phyloP scores from a whole-genome alignment of 139 green algal genomes.

The Chlorella sp. region DNA sequence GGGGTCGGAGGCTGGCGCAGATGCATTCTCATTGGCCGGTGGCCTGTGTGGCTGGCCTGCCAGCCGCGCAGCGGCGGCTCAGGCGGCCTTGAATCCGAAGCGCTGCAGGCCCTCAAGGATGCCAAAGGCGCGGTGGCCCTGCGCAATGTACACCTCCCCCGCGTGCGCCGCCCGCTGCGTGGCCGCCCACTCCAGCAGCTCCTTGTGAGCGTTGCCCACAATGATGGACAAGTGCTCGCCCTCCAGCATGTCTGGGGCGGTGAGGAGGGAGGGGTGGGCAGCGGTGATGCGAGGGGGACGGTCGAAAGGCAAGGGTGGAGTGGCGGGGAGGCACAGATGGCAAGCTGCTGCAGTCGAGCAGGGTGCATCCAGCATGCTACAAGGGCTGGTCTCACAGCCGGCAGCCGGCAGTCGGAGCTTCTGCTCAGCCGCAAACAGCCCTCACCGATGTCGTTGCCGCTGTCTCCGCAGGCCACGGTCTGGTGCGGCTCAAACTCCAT shows the following conservation, averaged over 20 bases:
- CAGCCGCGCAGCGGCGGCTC: too few relatives aligned
- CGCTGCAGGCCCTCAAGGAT: constrained; percentile 80
- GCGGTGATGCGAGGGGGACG: background rate
- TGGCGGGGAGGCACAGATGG: background rate
- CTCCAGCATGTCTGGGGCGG: constrained; percentile 40
- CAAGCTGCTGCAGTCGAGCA: background rate
- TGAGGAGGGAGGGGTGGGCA: too few relatives aligned
- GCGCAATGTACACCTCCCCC: constrained; percentile 28
- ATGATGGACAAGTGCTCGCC: constrained; percentile 50
- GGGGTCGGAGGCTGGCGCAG: too few relatives aligned
- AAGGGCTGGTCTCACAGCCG: background rate
- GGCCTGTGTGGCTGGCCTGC: too few relatives aligned
- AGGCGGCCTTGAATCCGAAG: constrained; percentile 59
- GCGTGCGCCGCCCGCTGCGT: background rate
- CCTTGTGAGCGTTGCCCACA: constrained; percentile 81
- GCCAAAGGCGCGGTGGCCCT: constrained; percentile 60
- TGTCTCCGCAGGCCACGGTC: constrained; percentile 62
- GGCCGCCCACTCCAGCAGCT: constrained; percentile 60
- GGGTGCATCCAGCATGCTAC: background rate
- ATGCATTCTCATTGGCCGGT: too few relatives aligned
- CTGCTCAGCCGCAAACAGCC: too few relatives aligned
- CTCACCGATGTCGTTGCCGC: constrained; percentile 54
- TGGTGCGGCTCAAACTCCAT: constrained; percentile 45
- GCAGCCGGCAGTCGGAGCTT: too few relatives aligned
- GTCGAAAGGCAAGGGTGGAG: background rate